Evolutionary conservation across 306 rosid species (phyloP), one percentile per base, ranked within the genome.

Genomic region (Prunus mume): DNA sequence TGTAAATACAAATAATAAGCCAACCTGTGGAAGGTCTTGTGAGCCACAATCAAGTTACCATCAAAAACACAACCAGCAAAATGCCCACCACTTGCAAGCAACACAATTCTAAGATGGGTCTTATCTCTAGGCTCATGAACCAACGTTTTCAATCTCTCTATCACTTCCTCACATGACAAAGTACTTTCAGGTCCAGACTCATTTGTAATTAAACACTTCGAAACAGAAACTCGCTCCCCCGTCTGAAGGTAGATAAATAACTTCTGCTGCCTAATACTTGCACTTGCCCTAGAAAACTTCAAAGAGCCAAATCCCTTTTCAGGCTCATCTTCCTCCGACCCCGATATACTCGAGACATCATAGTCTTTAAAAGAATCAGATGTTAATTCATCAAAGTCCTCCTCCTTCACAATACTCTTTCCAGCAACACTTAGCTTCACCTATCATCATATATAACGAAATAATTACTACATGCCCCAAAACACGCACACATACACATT

Each of bases 21-120:
- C 51, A 79, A 94, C 98, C 98, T 89, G 89, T 95, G 98, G 80
- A 95, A 95, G 72, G 97, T 95, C 88, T 95, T 95, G 84, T 88
- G 90, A 88, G 96, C 97, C 75, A 92, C 90, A 76, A 90, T 87
- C 11, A 12, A 68, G 75, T 79, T 89, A 58, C 98, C 98, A 41
- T 90, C 96, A 73, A 95, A 92, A 66, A 95, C 97, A 81, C 98
- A 90, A 17, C 97, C 97, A 0, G 92, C 98, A 71, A 95, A 95
- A 79, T 95, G 97, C 61, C 98, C 98, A 66, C 97, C 98, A 2
- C 97, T 90, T 11, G 88, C 97, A 81, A 95, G 97, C 80, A 95
- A 79, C 81, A 95, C 89, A 8, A 95, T 85, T 84, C 97, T 86
- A 75, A 92, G 83, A 65, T 7, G 80, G 58, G 89, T 85, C 10